Base-by-base conservation (phyloP, 2,329 filamentous ascomycete genomes). In the Magnaporthales sp. region DNA sequence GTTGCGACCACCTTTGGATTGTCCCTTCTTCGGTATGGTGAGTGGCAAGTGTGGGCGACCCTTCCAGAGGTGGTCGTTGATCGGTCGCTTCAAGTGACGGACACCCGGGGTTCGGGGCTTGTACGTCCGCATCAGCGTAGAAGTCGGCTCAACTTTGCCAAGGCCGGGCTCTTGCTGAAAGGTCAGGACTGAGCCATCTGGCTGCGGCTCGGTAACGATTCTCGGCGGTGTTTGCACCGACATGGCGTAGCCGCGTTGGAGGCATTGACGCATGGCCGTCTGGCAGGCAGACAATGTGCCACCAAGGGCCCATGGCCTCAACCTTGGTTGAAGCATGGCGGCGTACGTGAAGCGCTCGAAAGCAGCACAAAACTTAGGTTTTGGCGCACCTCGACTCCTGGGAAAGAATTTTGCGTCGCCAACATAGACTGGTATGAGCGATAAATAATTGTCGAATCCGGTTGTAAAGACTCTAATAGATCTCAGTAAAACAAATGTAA, bases 11-110 rank as follows among this genome's bases (percentile, higher is more conserved):
- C 95, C 96, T 77, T 96, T 95, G 65, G 87, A 89, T 73, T 97
- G 93, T 19, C 95, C 95, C 77, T 94, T 94, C 78, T 97, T 97
- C 51, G 93, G 88, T 73, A 92, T 91, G 11, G 96, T 99, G 77
- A 99, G 84, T 64, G 89, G 87, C 38, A 91, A 83, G 71, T 90
- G 88, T 0, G 95, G 92, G 67, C 93, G 85, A 67, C 95, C 95
- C 79, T 96, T 97, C 92, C 92, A 98, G 62, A 99, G 81, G 78
- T 99, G 95, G 74, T 97, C 93, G 79, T 98, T 98, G 79, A 97
- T 89, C 15, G 95, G 93, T 60, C 95, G 87, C 77, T 90, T 91
- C 70, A 99, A 82, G 85, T 99, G 95, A 74, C 95, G 89, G 68
- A 96, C 79, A 84, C 95, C 95, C 13, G 94, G 94, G 0, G 95